Percentiles rank a stretch among this genome's conserved stretches.
phyloP scores from a whole-genome alignment of 257 asterid species.

The Solanum chiquidenum region DNA sequence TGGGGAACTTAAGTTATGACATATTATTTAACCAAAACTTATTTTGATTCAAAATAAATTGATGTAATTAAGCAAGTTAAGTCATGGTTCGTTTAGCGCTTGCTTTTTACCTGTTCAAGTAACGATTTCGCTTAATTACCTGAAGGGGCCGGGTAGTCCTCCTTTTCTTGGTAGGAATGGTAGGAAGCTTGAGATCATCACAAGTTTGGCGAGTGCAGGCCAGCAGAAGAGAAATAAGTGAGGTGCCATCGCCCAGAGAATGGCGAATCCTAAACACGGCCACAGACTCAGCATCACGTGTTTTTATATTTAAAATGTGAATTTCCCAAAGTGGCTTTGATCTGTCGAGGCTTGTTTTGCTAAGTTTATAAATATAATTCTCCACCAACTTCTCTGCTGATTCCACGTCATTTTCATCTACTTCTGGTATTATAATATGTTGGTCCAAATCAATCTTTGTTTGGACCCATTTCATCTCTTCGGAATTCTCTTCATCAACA shows the following conservation, averaged over 20 bases:
- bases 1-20: too few species aligned
- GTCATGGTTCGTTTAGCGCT: too few species aligned
- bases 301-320: not conserved
- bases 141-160: not conserved
- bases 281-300: not conserved
- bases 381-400: not conserved
- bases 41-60: too few species aligned
- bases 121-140: not conserved
- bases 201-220: not conserved
- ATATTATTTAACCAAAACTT: too few species aligned
- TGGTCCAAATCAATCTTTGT: constrained; percentile 16
- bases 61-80: too few species aligned
- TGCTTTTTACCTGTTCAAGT: too few species aligned
- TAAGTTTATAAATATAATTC: not conserved
- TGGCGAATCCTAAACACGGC: not conserved
- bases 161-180: constrained; percentile 2
- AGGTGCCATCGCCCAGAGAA: constrained; percentile 5
- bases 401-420: not conserved
- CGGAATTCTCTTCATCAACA: constrained; percentile 4
- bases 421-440: constrained; percentile 9
- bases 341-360: not conserved
- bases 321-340: constrained; percentile 7
- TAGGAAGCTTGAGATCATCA: not conserved
- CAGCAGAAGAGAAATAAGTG: not conserved
- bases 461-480: constrained; percentile 22